Base-by-base conservation (phyloP, 1,284 basidiomycete species). In the Xanthoconium separans region DNA sequence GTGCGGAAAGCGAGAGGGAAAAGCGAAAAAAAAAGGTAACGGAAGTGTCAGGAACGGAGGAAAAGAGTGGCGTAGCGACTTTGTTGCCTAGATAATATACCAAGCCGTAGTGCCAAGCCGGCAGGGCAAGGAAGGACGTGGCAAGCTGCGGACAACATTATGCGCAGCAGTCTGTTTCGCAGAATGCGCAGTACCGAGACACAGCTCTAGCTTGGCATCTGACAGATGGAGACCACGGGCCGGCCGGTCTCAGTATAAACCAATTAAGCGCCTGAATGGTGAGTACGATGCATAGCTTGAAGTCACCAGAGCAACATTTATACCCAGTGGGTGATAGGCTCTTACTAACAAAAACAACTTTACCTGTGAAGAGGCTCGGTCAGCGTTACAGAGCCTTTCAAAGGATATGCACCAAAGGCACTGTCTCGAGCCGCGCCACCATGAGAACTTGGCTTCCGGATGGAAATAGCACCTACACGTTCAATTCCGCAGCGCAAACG, bases 11-110 rank as follows among this genome's bases (percentile, higher is more conserved):
- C 27, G 15, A 11, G 10, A 37, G n/a, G n/a, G 9, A 39, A 4
- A 12, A 34, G 31, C 24, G 12, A 24, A 16, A 41, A 24, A 39
- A 15, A 41, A 22, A 18, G 5, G 12, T 4, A 39, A 40, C n/a
- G 20, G 11, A 41, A 16, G 31, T 6, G 13, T 33, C 20, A 30
- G 40, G 45, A 43, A 39, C 39, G 1, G 11, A 29, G n/a, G 7
- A 45, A 40, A 29, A 15, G 7, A 45, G 36, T 20, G 24, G 22
- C 16, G 18, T 11, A 5, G 10, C 4, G 16, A 7, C 27, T 27
- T 31, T 15, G 31, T 18, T 40, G 8, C 22, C 44, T 61, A 58
- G 55, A 58, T 50, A 58, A 61, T 50, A 58, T 60, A 61, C 37
- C 3, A 3, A 9, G 33, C 3, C 4, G 41, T 6, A 31, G 37